These are phyloP conservation scores for Mallotus japonicus DNA, from an alignment of 441 rosid species.

Conservation along the genomic window DNA sequence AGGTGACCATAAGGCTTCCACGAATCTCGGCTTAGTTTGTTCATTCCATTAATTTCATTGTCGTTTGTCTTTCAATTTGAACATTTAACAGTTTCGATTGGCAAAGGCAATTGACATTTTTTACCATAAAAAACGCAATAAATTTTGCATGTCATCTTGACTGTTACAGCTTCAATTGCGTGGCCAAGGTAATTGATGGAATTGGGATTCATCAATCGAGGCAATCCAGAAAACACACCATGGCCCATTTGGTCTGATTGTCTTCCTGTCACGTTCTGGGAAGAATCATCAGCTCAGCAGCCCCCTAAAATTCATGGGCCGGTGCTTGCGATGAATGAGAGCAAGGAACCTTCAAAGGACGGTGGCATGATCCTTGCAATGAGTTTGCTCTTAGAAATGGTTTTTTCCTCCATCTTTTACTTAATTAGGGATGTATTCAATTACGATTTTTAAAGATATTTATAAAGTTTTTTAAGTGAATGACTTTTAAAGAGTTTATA, in stretches of 20 bases:
- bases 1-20: constrained; percentile 5
- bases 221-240: neutral
- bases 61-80: neutral
- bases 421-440: no score
- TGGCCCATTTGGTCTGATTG: neutral
- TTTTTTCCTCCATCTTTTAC: no score
- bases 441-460: no score
- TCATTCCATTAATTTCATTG: neutral
- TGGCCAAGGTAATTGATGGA: neutral
- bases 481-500: no score
- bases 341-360: neutral
- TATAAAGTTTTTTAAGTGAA: no score
- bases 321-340: neutral
- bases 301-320: neutral
- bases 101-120: constrained; percentile 2
- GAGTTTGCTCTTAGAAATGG: no score
- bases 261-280: neutral
- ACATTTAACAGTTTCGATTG: neutral
- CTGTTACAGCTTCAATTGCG: neutral
- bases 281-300: neutral
- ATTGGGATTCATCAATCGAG: neutral
- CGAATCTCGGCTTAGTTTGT: constrained; percentile 19
- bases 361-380: neutral
- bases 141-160: neutral
- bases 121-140: neutral